Evolutionary conservation across 148 eudicot species (phyloP), one percentile per base, ranked within the genome.

Genomic region (Heliosperma pusillum): DNA sequence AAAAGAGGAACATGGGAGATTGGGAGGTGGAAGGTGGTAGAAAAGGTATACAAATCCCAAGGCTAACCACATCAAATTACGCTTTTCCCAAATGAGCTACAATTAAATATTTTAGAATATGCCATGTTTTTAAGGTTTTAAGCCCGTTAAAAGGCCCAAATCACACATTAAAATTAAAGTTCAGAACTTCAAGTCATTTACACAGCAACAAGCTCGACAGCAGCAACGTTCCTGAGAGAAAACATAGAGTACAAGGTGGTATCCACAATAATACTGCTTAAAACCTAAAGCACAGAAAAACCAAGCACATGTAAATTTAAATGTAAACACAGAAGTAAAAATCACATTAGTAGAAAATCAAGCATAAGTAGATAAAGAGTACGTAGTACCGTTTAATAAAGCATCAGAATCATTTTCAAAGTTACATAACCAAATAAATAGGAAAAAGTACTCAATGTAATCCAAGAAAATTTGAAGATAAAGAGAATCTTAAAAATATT

Each of bases 401-500:
- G 80, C 74, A 74, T 74, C 62, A 71, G 72, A 77, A 71, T 72
- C 42, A 40, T 79, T 82, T 81, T 82, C 47, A 70, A 80, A 85
- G 78, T 63, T 73, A 68, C 85, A 80, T 64, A 24, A 67, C 30
- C 75, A 47, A 62, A 78, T 44, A 44, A 73, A 66, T 27, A 55
- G 20, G 29, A 60, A 80, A 74, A 71, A 40, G 72, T 71, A 71
- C 57, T 80, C 47, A 68, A 74, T 62, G 66, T 60, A 63, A 70
- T 70, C 67, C 58, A 75, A 45, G 26, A 53, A 74, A 74, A 60
- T 85, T 85, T 74, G 24, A 85, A 82, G 85, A 83, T 24, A 74
- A 24, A 73, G 26, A 47, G 64, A 26, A 21, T 29, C 81, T 83
- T 61, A 56, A 76, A 76, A 82, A 79, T 82, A 79, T 77, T 82